These are phyloP conservation scores for Podila minutissima DNA, from an alignment of 192 early-diverging fungal species.

Conservation along the genomic window DNA sequence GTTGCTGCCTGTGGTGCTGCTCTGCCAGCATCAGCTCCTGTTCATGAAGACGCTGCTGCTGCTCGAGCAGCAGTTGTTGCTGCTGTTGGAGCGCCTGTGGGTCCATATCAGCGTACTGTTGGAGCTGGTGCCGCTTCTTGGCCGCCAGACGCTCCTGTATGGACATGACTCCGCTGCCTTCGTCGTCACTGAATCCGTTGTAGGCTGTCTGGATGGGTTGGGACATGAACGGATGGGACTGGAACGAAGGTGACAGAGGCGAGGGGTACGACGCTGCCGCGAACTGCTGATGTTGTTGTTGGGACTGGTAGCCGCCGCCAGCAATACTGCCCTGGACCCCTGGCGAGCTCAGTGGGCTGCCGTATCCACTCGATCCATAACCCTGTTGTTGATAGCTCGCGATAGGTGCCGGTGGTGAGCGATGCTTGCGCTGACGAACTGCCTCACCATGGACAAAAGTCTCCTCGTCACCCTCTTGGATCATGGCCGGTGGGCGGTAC, in stretches of 20 bases:
- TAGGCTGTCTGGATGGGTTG: neutral
- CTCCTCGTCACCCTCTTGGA: constrained; percentile 8
- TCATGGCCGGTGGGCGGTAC: constrained; percentile 1
- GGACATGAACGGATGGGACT: constrained; percentile 2
- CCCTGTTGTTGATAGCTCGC: neutral
- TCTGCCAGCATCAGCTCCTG: constrained; percentile 24
- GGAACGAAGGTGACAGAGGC: neutral
- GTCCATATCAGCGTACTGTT: neutral
- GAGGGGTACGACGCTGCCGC: neutral
- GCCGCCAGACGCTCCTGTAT: no score
- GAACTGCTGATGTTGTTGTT: constrained; percentile 5
- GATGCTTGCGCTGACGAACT: neutral
- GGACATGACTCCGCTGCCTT: neutral
- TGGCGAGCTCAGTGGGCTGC: neutral
- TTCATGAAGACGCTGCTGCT: constrained; percentile 4
- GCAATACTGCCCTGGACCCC: neutral
- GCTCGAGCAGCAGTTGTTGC: constrained; percentile 2
- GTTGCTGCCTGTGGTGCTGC: constrained; percentile 14
- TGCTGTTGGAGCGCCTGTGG: neutral
- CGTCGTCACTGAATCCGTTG: constrained; percentile 1
- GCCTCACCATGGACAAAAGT: neutral
- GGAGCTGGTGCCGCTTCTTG: neutral
- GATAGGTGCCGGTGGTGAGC: neutral
- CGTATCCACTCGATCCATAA: neutral
- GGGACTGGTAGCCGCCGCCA: neutral